Conservation (phyloP, 2,329 filamentous ascomycete genomes). For the Parascedosporium putredinis region DNA sequence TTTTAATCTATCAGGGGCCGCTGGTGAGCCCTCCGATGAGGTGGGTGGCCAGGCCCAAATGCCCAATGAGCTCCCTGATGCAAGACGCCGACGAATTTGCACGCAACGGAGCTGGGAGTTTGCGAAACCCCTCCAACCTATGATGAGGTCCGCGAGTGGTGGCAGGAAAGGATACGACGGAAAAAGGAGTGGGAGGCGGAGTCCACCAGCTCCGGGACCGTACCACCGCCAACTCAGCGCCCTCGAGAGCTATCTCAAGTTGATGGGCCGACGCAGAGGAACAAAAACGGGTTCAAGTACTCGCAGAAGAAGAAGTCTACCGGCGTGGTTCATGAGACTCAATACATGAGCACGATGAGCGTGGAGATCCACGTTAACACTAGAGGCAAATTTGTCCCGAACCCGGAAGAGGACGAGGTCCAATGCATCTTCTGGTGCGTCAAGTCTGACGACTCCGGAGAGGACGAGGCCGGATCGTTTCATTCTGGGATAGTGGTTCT, state of each 20-base stretch:
- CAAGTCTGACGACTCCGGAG: constrained; percentile 58
- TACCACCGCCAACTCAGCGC: too few relatives aligned
- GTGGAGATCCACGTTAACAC: constrained; percentile 88
- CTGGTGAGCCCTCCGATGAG: background rate
- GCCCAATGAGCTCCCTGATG: background rate
- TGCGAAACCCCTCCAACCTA: constrained; percentile 58
- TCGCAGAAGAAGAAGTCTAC: constrained; percentile 66
- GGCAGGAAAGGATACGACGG: constrained; percentile 28
- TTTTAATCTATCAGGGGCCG: constrained; percentile 54
- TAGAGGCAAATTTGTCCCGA: constrained; percentile 67
- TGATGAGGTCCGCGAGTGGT: constrained; percentile 61
- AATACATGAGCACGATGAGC: constrained; percentile 96
- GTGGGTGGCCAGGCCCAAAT: constrained; percentile 13
- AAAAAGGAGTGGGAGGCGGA: background rate
- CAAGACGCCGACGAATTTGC: constrained; percentile 13
- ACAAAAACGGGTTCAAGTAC: constrained; percentile 75
- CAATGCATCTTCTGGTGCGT: constrained; percentile 85
- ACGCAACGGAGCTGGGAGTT: constrained; percentile 65
- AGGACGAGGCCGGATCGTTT: constrained; percentile 24
- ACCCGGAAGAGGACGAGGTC: constrained; percentile 84
- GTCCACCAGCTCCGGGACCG: too few relatives aligned
- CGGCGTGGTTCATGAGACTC: constrained; percentile 70
- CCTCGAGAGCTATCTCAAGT: constrained; percentile 94
- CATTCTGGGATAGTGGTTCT: constrained; percentile 65
- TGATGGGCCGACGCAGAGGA: constrained; percentile 74